phyloP scores from a whole-genome alignment of 208 protist species.

The Trypanosoma conorhini region DNA sequence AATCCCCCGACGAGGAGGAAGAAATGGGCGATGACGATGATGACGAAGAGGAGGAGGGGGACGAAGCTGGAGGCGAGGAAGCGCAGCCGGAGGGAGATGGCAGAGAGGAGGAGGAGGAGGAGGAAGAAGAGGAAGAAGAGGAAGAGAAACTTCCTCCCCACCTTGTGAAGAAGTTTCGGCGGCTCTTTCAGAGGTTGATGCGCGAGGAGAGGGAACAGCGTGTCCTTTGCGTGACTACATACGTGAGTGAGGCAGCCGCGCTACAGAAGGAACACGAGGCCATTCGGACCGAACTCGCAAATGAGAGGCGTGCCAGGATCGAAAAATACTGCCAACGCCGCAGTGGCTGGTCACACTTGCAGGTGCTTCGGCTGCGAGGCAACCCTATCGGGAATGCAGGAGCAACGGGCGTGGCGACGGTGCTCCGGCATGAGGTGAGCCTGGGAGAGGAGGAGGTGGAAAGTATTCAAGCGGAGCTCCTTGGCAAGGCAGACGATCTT shows the following conservation, averaged over 20 bases:
- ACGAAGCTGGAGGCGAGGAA: conserved; percentile 23
- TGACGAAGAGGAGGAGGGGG: conserved; percentile 29
- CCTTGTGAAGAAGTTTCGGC: conserved; percentile 25
- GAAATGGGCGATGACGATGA: conserved; percentile 27
- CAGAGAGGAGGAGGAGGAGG: conserved; percentile 34
- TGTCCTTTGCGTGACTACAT: conserved; percentile 13
- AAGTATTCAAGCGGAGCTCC: conserved; percentile 40
- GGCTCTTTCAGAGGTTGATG: conserved; percentile 22
- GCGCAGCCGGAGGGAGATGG: conserved; percentile 28
- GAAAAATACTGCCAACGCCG: conserved; percentile 61
- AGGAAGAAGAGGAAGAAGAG: conserved; percentile 33
- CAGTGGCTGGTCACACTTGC: conserved; percentile 80
- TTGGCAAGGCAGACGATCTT: conserved; percentile 28
- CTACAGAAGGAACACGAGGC: conserved; percentile 17
- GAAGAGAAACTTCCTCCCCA: conserved; percentile 14
- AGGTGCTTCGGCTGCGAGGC: conserved; percentile 58
- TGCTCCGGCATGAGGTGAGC: conserved; percentile 58
- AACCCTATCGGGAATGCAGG: conserved; percentile 72
- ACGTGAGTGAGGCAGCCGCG: conserved; percentile 22
- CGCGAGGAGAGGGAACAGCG: conserved; percentile 35
- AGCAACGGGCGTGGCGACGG: conserved; percentile 34
- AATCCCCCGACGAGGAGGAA: conserved; percentile 3
- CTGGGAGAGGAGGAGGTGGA: conserved; percentile 64
- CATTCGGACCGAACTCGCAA: conserved; percentile 33
- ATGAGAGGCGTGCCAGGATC: conserved; percentile 51